A percentile compares a stretch with the other conserved stretches of the same genome.
Conservation (phyloP, 768 basidiomycete genomes). For the Auricularia cornea region DNA sequence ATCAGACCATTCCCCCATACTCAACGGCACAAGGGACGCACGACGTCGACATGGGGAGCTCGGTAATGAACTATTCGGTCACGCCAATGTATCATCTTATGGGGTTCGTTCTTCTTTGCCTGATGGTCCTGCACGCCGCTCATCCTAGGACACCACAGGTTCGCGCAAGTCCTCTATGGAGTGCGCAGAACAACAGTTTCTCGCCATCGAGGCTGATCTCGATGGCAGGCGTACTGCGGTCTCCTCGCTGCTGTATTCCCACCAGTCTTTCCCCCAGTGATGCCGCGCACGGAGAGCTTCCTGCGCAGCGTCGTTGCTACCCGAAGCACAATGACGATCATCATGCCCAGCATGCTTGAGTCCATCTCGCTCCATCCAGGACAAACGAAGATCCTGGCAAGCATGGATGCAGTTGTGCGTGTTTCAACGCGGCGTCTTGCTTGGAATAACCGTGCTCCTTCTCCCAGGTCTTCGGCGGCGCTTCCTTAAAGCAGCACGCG, state of each 20-base stretch:
- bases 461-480: slow-evolving; percentile 15
- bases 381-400: background rate
- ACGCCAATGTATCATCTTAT: background rate
- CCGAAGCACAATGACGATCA: background rate
- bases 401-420: background rate
- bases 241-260: background rate
- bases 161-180: background rate
- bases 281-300: background rate
- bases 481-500: slow-evolving; percentile 15
- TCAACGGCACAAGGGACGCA: background rate
- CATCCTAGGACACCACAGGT: no score
- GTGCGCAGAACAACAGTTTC: background rate
- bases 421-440: no score
- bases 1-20: background rate
- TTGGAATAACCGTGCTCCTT: background rate
- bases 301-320: background rate
- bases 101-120: background rate
- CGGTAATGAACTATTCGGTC: background rate
- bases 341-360: background rate
- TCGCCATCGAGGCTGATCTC: background rate
- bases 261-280: background rate
- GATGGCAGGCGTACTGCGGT: background rate
- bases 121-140: no score
- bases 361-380: background rate
- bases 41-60: background rate